A percentile compares a stretch with the other conserved stretches of the same genome.
These are phyloP conservation scores for Zygnema circumcarinatum DNA, from an alignment of 139 green algal species.

Conservation along the genomic window DNA sequence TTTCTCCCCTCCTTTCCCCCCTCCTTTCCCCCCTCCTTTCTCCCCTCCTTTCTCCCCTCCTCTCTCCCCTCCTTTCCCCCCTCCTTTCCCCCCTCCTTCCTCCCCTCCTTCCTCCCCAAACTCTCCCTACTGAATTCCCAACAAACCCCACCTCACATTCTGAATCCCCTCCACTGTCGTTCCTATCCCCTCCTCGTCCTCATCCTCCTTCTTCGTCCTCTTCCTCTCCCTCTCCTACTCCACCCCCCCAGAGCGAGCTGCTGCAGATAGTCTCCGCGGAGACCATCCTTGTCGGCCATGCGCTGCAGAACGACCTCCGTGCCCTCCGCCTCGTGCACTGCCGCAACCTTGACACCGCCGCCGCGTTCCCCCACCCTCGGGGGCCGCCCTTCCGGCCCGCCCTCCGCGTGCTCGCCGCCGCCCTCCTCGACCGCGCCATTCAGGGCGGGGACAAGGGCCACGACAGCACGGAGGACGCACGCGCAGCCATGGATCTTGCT, in stretches of 20 bases:
- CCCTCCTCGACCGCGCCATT: slow-evolving; percentile 78
- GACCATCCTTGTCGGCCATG: slow-evolving; percentile 86
- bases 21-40: neutral
- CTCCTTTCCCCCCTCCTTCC: slow-evolving; percentile 14
- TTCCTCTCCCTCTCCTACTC: neutral
- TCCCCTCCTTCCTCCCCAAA: neutral
- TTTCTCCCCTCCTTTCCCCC: neutral
- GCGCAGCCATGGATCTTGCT: slow-evolving; percentile 83
- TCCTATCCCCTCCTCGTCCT: neutral
- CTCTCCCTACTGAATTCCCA: neutral
- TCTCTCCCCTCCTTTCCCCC: neutral
- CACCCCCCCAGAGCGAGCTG: slow-evolving; percentile 4
- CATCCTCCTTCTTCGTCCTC: neutral
- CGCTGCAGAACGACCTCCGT: slow-evolving; percentile 89
- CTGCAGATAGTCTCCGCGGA: slow-evolving; percentile 60
- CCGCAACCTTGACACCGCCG: slow-evolving; percentile 78
- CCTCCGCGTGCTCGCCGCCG: slow-evolving; percentile 68
- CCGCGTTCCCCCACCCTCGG: slow-evolving; percentile 82
- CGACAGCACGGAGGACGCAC: slow-evolving; percentile 81
- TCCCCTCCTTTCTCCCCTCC: neutral
- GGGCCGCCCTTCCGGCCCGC: slow-evolving; percentile 77
- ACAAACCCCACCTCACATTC: slow-evolving; percentile 6
- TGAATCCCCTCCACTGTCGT: neutral
- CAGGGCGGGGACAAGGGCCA: slow-evolving; percentile 72
- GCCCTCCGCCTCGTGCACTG: slow-evolving; percentile 74